Evolutionary conservation across 768 basidiomycete genomes (phyloP), one percentile per base, ranked within the genome.

Genomic region (Lanmaoa pseudosensibilis): DNA sequence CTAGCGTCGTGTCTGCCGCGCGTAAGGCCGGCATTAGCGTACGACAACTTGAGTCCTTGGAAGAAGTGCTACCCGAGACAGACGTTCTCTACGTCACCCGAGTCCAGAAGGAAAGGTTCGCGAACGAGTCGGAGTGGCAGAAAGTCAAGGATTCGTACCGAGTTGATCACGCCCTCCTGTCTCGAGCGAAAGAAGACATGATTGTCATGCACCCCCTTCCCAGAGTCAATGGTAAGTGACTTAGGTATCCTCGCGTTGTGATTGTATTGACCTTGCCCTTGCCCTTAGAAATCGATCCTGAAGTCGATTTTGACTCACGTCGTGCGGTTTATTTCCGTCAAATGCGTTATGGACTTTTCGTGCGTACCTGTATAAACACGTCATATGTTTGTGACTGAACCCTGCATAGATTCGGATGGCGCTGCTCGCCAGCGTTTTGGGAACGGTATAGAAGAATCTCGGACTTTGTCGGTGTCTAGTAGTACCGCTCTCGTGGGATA

Each of bases 131-230:
- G 33, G 96, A 95, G 69, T 99, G 94, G 92, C 78, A 87, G 60
- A 81, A 85, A 45, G 93, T 97, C 65, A 97, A 93, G 78, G 90
- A 96, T 68, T 84, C 87, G 16, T 98, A 96, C 71, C 80, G 93
- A 34, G 84, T 99, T 52, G 93, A 98, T 73, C 97, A 98, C 67
- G 91, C 95, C 12, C 85, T 98, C 33, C 80, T 99, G 27, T 86
- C 94, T 6, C 80, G 90, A 41, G 96, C 97, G 11, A 98, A 98
- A 77, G 89, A 92, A 60, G 91, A 94, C 51, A 93, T 97, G 86
- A 98, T 98, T 56, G 94, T 98, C 61, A 96, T 99, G 94, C 97
- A 99, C 73, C 97, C 97, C n/a, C 78, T 99, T 21, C 97, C 97
- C 15, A 76, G 97, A 66, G 86, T 96, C 49, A 93, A 92, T 57